Base-by-base conservation (phyloP, 768 basidiomycete genomes). In the Termitomyces sp. region DNA sequence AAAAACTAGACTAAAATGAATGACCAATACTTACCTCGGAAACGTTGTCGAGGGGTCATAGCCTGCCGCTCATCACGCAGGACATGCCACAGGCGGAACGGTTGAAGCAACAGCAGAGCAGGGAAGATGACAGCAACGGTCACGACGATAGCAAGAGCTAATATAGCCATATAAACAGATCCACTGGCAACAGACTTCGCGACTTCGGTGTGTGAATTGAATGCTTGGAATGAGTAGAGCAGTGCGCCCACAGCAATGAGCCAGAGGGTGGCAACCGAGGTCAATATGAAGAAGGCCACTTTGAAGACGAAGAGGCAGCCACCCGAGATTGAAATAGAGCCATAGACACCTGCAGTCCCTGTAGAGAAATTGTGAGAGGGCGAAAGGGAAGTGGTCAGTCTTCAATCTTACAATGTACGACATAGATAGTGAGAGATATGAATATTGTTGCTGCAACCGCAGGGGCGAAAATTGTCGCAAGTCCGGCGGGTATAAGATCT, bases 41-140 rank as follows among this genome's bases (percentile, higher is more conserved):
- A 94, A 18, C 82, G 76, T 66, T 92, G 86, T 36, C 91, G 77
- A 42, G 91, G 91, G 7, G 91, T 94, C 20, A 87, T 62, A 10
- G 86, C 84, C 31, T 76, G 73, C 55, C 72, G 78, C 64, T 87
- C 82, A 3, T 80, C 76, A 29, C 75, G 74, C 38, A 82, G 56
- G 18, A 86, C 79, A 47, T 67, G 73, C 80, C 81, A 82, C 23
- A 91, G 68, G 29, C 83, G 78, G 33, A 78, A 57, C 7, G 88
- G 88, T 66, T 90, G 89, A n/a, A 94, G 74, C 58, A 91, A 58
- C 39, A 90, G 78, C 23, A 90, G 66, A 20, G 80, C 90, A 10
- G 91, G 91, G 48, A 82, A 74, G 44, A 89, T 79, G 52, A 90
- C 76, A 18, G 88, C 87, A 22, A 86, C 67, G 60, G 79, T 85